These are phyloP conservation scores for Austroboletus festivus DNA, from an alignment of 768 basidiomycete species.

Conservation along the genomic window DNA sequence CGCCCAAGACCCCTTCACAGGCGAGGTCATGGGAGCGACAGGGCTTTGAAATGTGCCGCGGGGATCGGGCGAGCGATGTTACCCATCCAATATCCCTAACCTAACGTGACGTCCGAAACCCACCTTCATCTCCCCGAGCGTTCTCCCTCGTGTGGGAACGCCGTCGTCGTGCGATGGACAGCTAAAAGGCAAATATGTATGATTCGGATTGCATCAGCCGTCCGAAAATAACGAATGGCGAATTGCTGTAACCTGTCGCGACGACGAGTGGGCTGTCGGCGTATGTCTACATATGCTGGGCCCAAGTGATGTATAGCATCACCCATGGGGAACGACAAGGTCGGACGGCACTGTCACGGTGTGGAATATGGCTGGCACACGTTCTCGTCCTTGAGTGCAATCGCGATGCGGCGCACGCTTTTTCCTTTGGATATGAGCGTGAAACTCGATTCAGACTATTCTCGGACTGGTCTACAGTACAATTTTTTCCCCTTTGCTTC, in stretches of 20 bases:
- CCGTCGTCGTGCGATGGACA: neutral
- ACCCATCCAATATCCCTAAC: too few species aligned
- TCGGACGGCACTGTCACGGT: neutral
- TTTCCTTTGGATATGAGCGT: slow-evolving; percentile 9
- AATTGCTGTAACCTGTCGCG: too few species aligned
- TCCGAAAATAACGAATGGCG: too few species aligned
- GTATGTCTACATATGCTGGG: too few species aligned
- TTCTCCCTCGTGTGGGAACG: neutral
- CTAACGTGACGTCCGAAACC: too few species aligned
- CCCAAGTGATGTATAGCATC: too few species aligned
- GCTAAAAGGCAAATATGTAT: too few species aligned
- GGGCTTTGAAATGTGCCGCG: slow-evolving; percentile 50
- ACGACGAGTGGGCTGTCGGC: too few species aligned
- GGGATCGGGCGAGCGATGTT: slow-evolving; percentile 44
- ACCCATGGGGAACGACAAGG: slow-evolving; percentile 22
- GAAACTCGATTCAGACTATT: slow-evolving; percentile 36
- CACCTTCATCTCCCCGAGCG: slow-evolving; percentile 13
- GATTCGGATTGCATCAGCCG: too few species aligned
- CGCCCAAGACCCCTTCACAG: slow-evolving; percentile 40
- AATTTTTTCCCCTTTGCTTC: too few species aligned
- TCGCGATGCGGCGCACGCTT: slow-evolving; percentile 26
- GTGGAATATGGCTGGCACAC: too few species aligned
- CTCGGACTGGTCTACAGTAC: slow-evolving; percentile 27
- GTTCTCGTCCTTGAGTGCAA: slow-evolving; percentile 26
- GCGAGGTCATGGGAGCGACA: slow-evolving; percentile 12